phyloP scores from a whole-genome alignment of 768 basidiomycete species.

The Suillus fuscotomentosus region DNA sequence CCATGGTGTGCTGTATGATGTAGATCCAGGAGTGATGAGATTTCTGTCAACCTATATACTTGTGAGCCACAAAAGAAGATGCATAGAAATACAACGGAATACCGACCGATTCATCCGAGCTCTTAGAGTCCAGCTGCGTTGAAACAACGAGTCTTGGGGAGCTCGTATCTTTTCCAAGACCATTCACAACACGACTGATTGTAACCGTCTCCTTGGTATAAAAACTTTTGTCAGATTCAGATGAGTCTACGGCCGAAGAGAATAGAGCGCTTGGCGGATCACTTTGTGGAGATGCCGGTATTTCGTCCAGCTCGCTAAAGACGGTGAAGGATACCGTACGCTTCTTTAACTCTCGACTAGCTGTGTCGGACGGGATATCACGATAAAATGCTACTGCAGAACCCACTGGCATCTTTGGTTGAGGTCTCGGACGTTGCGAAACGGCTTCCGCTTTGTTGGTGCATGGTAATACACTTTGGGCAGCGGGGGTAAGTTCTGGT shows the following conservation, averaged over 20 bases:
- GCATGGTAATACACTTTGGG: slow-evolving; percentile 29
- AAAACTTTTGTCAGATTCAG: slow-evolving; percentile 7
- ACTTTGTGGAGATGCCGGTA: slow-evolving; percentile 6
- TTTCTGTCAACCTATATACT: slow-evolving; percentile 39
- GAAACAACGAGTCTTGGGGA: slow-evolving; percentile 21
- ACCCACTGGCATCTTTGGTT: slow-evolving; percentile 71
- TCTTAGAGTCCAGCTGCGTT: slow-evolving; percentile 45
- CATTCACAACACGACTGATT: slow-evolving; percentile 13
- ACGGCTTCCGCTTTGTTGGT: slow-evolving; percentile 19
- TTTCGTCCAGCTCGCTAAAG: slow-evolving; percentile 66
- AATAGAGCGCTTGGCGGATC: slow-evolving; percentile 25
- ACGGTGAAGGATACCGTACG: slow-evolving; percentile 72
- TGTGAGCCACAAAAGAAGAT: slow-evolving; percentile 14
- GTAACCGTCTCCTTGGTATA: slow-evolving; percentile 10
- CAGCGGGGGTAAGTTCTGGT: slow-evolving; percentile 26
- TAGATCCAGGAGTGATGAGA: slow-evolving; percentile 46
- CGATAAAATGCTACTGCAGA: slow-evolving; percentile 74
- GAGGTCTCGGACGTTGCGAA: slow-evolving; percentile 45
- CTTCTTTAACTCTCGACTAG: slow-evolving; percentile 45
- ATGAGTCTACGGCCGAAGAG: slow-evolving; percentile 16
- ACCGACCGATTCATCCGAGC: slow-evolving; percentile 55
- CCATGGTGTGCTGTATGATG: slow-evolving; percentile 46
- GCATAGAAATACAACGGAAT: not conserved
- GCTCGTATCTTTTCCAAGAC: slow-evolving; percentile 9
- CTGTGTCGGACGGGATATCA: slow-evolving; percentile 53